Evolutionary conservation across 139 green algal species (phyloP).

Genomic region (Tetradesmus lagerheimii): DNA sequence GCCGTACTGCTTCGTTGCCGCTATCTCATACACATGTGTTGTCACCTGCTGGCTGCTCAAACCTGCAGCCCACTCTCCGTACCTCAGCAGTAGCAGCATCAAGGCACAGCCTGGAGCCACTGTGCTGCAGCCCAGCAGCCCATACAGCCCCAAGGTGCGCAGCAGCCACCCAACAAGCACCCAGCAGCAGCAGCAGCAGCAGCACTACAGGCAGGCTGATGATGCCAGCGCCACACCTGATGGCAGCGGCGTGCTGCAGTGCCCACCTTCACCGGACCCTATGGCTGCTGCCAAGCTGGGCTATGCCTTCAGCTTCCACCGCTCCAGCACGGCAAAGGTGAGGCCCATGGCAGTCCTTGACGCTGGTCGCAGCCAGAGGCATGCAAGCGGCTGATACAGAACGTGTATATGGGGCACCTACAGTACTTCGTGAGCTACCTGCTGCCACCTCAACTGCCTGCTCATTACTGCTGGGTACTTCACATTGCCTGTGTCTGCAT

Average conservation of each 20-base stretch:
- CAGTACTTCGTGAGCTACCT: no score
- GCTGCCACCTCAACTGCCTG: no score
- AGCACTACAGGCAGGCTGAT: background rate
- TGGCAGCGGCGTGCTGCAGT: constrained; percentile 11
- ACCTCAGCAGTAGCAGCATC: constrained; percentile 33
- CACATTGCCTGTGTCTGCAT: background rate
- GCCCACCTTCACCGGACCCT: background rate
- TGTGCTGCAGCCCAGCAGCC: constrained; percentile 19
- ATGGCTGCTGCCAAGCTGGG: constrained; percentile 8
- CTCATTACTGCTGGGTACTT: no score
- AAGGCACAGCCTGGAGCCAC: background rate
- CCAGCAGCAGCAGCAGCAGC: background rate
- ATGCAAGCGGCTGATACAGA: background rate
- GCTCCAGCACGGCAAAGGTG: background rate
- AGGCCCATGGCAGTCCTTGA: no score
- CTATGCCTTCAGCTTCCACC: constrained; percentile 31
- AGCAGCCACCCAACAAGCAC: background rate
- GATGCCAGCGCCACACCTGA: constrained; percentile 3
- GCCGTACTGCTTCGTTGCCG: background rate
- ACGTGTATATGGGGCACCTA: no score
- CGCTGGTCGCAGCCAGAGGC: background rate
- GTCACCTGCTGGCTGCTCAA: no score
- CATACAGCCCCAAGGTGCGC: constrained; percentile 35
- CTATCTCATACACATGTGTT: no score
- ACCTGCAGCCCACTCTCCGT: constrained; percentile 36